Percentiles rank a stretch among this genome's conserved stretches.
Conservation (phyloP, 495 filamentous ascomycete genomes). For the Aspergillus affinis region DNA sequence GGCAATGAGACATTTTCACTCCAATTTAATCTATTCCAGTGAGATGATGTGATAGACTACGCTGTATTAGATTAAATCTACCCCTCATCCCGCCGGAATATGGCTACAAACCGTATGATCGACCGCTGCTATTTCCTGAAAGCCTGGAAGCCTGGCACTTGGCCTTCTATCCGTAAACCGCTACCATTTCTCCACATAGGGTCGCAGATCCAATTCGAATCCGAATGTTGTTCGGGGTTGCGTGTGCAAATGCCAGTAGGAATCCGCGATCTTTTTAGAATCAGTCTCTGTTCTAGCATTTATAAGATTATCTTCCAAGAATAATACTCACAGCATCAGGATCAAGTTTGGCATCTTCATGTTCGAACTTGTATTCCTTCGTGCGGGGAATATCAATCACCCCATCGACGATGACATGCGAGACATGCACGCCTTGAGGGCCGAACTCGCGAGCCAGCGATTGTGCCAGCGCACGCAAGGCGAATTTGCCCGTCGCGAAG, state of each 20-base stretch:
- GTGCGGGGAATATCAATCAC: slow-evolving; percentile 82
- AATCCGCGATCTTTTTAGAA: slow-evolving; percentile 72
- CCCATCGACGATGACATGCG: slow-evolving; percentile 83
- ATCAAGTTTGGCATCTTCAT: slow-evolving; percentile 71
- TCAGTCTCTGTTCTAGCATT: neutral
- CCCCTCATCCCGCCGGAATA: slow-evolving; percentile 4
- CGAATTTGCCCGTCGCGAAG: slow-evolving; percentile 82
- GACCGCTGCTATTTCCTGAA: neutral
- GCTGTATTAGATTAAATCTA: neutral
- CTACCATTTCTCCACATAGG: slow-evolving; percentile 76
- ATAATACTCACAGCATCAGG: slow-evolving; percentile 70
- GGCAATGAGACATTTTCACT: neutral
- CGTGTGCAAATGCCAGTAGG: slow-evolving; percentile 86
- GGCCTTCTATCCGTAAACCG: neutral
- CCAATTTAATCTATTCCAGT: neutral
- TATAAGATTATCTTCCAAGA: neutral
- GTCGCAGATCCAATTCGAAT: slow-evolving; percentile 80
- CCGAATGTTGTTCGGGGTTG: slow-evolving; percentile 81
- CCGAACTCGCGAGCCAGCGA: slow-evolving; percentile 84
- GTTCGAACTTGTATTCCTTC: slow-evolving; percentile 57
- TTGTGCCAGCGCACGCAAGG: slow-evolving; percentile 73
- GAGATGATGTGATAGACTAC: neutral
- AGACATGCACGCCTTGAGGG: slow-evolving; percentile 84
- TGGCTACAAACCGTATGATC: slow-evolving; percentile 5
- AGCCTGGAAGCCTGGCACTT: neutral